Conservation (phyloP, 106 monocot species). For the Allium fistulosum region DNA sequence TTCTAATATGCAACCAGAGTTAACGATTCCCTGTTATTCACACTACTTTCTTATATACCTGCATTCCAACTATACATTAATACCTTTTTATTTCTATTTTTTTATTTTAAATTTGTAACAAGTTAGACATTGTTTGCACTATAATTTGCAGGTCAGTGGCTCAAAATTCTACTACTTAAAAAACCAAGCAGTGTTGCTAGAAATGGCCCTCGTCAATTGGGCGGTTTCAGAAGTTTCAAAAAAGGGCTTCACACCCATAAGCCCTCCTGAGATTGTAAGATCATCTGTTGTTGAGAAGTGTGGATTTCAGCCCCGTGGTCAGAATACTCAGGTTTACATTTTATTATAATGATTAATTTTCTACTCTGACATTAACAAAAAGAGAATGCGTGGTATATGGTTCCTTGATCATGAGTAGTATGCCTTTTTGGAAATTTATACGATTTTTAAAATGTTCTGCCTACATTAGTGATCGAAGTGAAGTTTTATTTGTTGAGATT, state of each 20-base stretch:
- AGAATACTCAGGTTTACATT: constrained; percentile 81
- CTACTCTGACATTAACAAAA: too few species aligned
- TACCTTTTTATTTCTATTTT: neutral
- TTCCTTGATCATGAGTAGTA: too few species aligned
- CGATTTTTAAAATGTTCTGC: too few species aligned
- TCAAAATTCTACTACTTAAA: constrained; percentile 97
- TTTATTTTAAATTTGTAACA: neutral
- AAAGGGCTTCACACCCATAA: constrained; percentile 76
- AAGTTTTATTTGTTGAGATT: too few species aligned
- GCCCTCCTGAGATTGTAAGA: constrained; percentile 94
- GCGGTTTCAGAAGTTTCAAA: constrained; percentile 72
- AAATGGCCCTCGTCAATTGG: constrained; percentile 94
- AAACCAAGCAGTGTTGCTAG: constrained; percentile 90
- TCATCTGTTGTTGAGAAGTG: constrained; percentile 93
- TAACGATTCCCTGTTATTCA: too few species aligned
- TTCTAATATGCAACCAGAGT: too few species aligned
- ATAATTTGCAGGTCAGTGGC: constrained; percentile 69
- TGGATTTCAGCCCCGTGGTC: constrained; percentile 93
- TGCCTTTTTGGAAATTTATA: too few species aligned
- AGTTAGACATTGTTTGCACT: neutral
- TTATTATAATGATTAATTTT: too few species aligned
- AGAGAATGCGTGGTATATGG: too few species aligned
- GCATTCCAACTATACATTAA: neutral
- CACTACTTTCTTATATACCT: too few species aligned
- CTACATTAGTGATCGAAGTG: too few species aligned